These are phyloP conservation scores for Rosa rugosa DNA, from an alignment of 306 rosid species.

Conservation along the genomic window DNA sequence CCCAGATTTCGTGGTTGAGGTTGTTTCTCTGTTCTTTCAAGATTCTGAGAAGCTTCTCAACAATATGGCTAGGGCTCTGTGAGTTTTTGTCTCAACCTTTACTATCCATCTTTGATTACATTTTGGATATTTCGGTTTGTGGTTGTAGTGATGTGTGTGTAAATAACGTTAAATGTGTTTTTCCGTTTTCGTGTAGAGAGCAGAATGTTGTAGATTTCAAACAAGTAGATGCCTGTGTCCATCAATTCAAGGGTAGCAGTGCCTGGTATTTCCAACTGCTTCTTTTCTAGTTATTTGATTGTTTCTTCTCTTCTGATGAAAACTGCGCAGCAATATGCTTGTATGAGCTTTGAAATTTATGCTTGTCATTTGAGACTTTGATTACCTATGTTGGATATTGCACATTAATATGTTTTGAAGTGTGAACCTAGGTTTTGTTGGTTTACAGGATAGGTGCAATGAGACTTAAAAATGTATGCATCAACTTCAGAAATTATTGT, in stretches of 20 bases:
- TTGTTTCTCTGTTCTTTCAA: slow-evolving; percentile 67
- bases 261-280: slow-evolving; percentile 51
- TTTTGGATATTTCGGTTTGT: not conserved
- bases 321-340: not conserved
- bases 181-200: slow-evolving; percentile 41
- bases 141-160: not conserved
- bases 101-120: not conserved
- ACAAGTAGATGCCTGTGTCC: slow-evolving; percentile 71
- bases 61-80: slow-evolving; percentile 61
- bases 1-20: slow-evolving; percentile 78
- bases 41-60: slow-evolving; percentile 67
- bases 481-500: slow-evolving; percentile 52
- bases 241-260: slow-evolving; percentile 79
- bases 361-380: not conserved
- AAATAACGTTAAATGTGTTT: slow-evolving; percentile 11
- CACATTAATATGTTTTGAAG: not conserved
- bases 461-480: slow-evolving; percentile 57
- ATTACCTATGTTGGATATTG: not conserved
- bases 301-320: not conserved
- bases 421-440: not conserved
- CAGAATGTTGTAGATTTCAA: slow-evolving; percentile 59
- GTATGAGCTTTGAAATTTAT: not conserved
- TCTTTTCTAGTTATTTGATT: not conserved
- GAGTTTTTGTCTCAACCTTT: slow-evolving; percentile 18
- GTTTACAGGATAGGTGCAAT: slow-evolving; percentile 68